Evolutionary conservation across 306 rosid species (phyloP).

Genomic region (Phaseolus lunatus): DNA sequence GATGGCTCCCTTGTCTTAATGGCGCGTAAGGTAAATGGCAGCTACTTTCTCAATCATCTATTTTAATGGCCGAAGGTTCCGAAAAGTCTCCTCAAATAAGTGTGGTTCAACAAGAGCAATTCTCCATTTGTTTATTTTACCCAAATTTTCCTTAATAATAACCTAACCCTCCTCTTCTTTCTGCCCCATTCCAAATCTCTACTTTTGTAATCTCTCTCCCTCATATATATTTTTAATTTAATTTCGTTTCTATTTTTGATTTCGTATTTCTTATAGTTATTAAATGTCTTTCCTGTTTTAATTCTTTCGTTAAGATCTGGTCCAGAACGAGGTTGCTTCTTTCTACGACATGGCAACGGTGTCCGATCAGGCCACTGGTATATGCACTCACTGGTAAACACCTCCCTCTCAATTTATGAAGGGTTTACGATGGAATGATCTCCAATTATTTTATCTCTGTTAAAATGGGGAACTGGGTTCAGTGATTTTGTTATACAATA

Average conservation of each 20-base stretch:
- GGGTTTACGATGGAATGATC: background rate
- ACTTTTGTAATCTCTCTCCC: background rate
- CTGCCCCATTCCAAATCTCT: slow-evolving; percentile 9
- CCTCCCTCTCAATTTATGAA: background rate
- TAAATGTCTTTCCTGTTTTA: slow-evolving; percentile 20
- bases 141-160: background rate
- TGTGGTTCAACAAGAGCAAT: slow-evolving; percentile 28
- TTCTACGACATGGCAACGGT: slow-evolving; percentile 63
- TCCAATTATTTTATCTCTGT: background rate
- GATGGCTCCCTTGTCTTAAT: slow-evolving; percentile 16
- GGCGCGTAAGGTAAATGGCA: slow-evolving; percentile 39
- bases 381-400: slow-evolving; percentile 83
- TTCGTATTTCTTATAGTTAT: background rate
- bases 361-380: slow-evolving; percentile 56
- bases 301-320: slow-evolving; percentile 37
- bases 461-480: slow-evolving; percentile 3
- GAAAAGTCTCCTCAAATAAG: slow-evolving; percentile 30
- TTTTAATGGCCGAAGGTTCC: background rate
- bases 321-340: slow-evolving; percentile 25
- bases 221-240: too few relatives aligned
- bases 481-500: background rate
- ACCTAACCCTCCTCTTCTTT: slow-evolving; percentile 13
- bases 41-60: slow-evolving; percentile 39
- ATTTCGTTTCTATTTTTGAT: background rate
- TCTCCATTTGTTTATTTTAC: background rate